These are phyloP conservation scores for Laguncularia racemosa DNA, from an alignment of 345 rosid species.

Conservation along the genomic window DNA sequence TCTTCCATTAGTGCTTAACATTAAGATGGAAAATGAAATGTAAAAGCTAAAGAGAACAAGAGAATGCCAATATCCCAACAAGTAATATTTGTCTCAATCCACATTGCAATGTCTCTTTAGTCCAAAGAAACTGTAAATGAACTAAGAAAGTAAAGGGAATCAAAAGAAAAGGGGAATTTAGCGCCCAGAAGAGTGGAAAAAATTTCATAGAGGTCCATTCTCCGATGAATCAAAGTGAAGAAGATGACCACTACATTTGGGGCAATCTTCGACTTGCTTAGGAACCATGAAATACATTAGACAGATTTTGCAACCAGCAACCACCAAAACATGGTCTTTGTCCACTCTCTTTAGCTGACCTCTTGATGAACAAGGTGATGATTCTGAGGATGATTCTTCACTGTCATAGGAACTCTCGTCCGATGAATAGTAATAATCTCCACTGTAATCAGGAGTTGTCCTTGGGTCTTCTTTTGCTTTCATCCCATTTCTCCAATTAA, in stretches of 20 bases:
- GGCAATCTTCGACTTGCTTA: slow-evolving; percentile 68
- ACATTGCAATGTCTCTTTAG: too few relatives aligned
- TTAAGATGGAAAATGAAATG: slow-evolving; percentile 1
- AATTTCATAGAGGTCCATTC: slow-evolving; percentile 32
- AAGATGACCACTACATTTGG: slow-evolving; percentile 72
- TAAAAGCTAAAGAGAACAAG: neutral
- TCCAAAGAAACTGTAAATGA: slow-evolving; percentile 11
- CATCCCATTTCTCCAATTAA: slow-evolving; percentile 71
- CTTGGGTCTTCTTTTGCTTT: slow-evolving; percentile 67
- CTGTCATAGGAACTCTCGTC: slow-evolving; percentile 50
- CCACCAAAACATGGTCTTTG: slow-evolving; percentile 59
- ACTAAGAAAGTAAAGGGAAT: slow-evolving; percentile 1
- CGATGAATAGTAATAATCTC: slow-evolving; percentile 36
- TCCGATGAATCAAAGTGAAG: slow-evolving; percentile 70
- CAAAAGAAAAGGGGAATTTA: slow-evolving; percentile 3
- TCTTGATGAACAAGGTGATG: slow-evolving; percentile 39
- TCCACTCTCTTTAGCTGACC: slow-evolving; percentile 16
- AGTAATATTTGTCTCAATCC: neutral
- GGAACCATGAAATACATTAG: slow-evolving; percentile 93
- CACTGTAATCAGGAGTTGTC: slow-evolving; percentile 24
- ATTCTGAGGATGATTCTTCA: slow-evolving; percentile 67
- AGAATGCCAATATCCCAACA: neutral
- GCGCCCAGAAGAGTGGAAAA: neutral
- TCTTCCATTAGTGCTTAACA: too few relatives aligned
- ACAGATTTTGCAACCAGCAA: slow-evolving; percentile 94